Evolutionary conservation across 2,329 filamentous ascomycete genomes (phyloP).

Genomic region (Stachybotrys echinatus): DNA sequence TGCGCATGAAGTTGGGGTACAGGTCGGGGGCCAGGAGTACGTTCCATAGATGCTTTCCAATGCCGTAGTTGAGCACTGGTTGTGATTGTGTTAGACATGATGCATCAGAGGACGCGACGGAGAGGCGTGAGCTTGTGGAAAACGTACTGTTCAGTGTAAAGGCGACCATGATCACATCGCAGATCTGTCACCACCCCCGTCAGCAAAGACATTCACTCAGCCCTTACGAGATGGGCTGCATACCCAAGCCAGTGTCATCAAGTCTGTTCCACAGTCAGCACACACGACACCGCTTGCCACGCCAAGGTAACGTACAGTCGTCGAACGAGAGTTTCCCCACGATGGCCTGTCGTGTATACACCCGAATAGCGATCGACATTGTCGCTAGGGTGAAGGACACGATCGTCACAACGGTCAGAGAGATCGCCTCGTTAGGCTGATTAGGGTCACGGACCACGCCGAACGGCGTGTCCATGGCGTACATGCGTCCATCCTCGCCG

Average conservation of each 20-base stretch:
- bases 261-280: too few species aligned
- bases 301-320: too few species aligned
- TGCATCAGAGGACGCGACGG: fast-evolving
- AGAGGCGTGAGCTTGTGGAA: too few species aligned
- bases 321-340: too few species aligned
- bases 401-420: constrained; percentile 3
- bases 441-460: constrained; percentile 6
- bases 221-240: too few species aligned
- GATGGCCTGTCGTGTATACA: too few species aligned
- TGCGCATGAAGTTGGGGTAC: constrained; percentile 6
- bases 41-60: constrained; percentile 10
- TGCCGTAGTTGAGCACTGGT: constrained; percentile 8
- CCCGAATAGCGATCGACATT: too few species aligned
- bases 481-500: constrained; percentile 5
- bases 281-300: too few species aligned
- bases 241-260: too few species aligned
- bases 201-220: too few species aligned
- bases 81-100: background rate
- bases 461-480: constrained; percentile 5
- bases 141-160: constrained; percentile 7
- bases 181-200: too few species aligned
- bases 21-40: constrained; percentile 5
- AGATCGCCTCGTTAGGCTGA: constrained; percentile 1
- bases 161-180: constrained; percentile 4
- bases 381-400: constrained; percentile 7